Evolutionary conservation across 805 yeast genomes (phyloP).

Genomic region (Cyberlindnera petersonii): DNA sequence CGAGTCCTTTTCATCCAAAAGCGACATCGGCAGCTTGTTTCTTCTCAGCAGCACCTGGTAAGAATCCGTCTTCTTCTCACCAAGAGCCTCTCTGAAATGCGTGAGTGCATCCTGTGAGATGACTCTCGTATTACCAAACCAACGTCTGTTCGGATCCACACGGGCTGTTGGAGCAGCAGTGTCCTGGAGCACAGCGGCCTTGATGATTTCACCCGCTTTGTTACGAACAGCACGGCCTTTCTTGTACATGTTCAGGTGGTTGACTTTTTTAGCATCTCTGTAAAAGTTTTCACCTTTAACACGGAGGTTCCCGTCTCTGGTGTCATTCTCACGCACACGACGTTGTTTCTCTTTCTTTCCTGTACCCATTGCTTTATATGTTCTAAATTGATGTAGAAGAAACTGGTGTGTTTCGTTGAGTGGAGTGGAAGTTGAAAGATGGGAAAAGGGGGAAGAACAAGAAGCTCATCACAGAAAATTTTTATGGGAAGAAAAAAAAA

Average conservation of each 20-base stretch:
- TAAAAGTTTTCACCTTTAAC: conserved; percentile 97
- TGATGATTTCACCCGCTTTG: conserved; percentile 79
- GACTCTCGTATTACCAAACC: conserved; percentile 98
- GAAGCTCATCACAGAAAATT: conserved; percentile 20
- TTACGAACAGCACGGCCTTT: conserved; percentile 85
- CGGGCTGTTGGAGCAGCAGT: conserved; percentile 87
- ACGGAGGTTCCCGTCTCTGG: conserved; percentile 84
- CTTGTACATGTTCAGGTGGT: conserved; percentile 88
- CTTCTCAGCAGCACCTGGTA: conserved; percentile 85
- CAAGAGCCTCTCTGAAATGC: conserved; percentile 92
- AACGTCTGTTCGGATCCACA: conserved; percentile 91
- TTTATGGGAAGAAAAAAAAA: conserved; percentile 4
- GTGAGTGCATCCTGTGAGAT: conserved; percentile 94
- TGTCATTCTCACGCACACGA: conserved; percentile 75
- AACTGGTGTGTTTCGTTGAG: neutral
- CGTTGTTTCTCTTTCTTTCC: conserved; percentile 89
- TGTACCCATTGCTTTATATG: conserved; percentile 64
- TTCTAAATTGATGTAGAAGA: neutral
- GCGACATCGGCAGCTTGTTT: conserved; percentile 93
- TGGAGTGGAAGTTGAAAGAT: neutral
- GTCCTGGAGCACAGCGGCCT: conserved; percentile 85
- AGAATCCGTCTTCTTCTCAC: conserved; percentile 74
- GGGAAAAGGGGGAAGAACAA: conserved; percentile 1
- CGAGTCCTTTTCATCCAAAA: conserved; percentile 82
- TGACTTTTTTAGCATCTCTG: conserved; percentile 88